Conservation (phyloP, 1,284 basidiomycete genomes). For the Puccinia polysora region DNA sequence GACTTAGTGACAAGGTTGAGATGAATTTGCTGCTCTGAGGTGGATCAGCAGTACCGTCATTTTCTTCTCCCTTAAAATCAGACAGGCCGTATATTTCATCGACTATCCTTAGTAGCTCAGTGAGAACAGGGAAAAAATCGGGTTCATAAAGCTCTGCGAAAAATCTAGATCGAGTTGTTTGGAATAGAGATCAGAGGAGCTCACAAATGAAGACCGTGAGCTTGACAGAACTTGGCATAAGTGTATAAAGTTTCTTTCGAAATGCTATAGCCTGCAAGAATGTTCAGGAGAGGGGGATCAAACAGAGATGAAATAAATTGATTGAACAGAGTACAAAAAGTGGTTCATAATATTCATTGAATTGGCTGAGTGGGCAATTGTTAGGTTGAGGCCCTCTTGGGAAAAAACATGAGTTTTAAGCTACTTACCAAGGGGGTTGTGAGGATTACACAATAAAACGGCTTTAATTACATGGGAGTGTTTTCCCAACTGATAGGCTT, state of each 20-base stretch:
- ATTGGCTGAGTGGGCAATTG: too few relatives aligned
- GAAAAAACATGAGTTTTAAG: background rate
- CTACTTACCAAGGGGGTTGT: constrained; percentile 30
- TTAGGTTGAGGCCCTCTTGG: background rate
- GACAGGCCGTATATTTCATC: constrained; percentile 39
- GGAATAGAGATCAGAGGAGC: background rate
- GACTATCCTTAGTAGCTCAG: background rate
- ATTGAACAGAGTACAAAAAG: background rate
- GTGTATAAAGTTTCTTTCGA: constrained; percentile 9
- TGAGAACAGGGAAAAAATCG: background rate
- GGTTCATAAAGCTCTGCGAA: background rate
- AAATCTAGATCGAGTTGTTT: background rate
- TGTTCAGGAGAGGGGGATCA: background rate
- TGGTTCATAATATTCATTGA: too few relatives aligned
- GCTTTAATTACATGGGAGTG: constrained; percentile 6
- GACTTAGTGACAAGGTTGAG: constrained; percentile 2
- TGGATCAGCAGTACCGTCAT: background rate
- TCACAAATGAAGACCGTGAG: constrained; percentile 30
- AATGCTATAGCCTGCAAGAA: constrained; percentile 10
- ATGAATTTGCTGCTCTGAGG: background rate
- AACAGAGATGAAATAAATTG: background rate
- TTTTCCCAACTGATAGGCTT: background rate
- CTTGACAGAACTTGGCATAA: constrained; percentile 27
- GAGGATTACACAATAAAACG: constrained; percentile 31
- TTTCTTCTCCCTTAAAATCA: background rate